Evolutionary conservation across 768 basidiomycete genomes (phyloP).

Genomic region (Amanita thiersii): DNA sequence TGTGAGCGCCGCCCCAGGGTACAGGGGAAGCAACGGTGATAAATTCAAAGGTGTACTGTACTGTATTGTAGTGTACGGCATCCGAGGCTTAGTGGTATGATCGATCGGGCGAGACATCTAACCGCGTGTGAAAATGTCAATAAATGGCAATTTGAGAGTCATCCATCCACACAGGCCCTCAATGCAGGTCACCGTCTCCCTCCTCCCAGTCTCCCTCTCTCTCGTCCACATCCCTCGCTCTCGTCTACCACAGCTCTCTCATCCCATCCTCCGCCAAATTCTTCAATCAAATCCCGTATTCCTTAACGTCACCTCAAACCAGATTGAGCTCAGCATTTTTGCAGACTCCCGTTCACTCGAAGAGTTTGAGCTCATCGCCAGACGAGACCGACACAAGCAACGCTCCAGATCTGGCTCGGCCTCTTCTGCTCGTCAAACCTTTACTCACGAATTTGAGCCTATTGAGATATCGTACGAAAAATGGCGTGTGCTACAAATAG

Average conservation of each 20-base stretch:
- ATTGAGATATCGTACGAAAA: conserved; percentile 66
- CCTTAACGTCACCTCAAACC: conserved; percentile 71
- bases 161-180: conserved; percentile 1
- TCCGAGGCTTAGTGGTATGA: too few relatives aligned
- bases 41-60: too few relatives aligned
- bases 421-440: conserved; percentile 18
- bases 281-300: conserved; percentile 60
- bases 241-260: conserved; percentile 50
- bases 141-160: not conserved
- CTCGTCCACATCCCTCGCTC: conserved; percentile 70
- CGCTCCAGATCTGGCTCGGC: conserved; percentile 33
- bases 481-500: conserved; percentile 78
- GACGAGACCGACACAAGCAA: conserved; percentile 43
- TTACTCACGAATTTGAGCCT: conserved; percentile 29
- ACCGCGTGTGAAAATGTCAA: too few relatives aligned
- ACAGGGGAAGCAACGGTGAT: too few relatives aligned
- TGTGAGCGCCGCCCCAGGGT: too few relatives aligned
- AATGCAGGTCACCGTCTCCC: conserved; percentile 53
- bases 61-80: too few relatives aligned
- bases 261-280: conserved; percentile 60
- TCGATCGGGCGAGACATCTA: too few relatives aligned
- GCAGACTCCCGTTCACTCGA: conserved; percentile 48
- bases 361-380: conserved; percentile 56
- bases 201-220: conserved; percentile 64
- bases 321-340: conserved; percentile 71